Base-by-base conservation (phyloP, 2,329 filamentous ascomycete genomes). In the Colletotrichum simmondsii region DNA sequence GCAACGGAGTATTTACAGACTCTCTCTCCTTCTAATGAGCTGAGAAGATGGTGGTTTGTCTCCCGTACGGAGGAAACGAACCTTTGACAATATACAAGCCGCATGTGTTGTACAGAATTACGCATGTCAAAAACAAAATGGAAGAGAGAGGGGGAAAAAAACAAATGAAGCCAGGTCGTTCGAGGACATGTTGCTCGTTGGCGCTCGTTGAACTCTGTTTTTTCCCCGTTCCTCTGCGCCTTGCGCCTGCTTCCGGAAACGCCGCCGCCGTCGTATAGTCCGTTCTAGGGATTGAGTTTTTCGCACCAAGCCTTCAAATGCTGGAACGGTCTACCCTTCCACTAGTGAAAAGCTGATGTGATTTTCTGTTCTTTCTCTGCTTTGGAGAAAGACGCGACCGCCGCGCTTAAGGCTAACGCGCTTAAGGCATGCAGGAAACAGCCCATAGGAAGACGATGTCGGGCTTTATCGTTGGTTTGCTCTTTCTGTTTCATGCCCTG, bases 31-130 rank as follows among this genome's bases (percentile, higher is more conserved):
- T 61, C 53, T 22, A 53, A 19, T 72, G 59, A 72, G 69, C 26
- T 69, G 69, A 72, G 69, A 72, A 59, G 28, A 62, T 57, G 32
- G 35, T 37, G 19, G 2, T 14, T 46, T 46, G 12, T 22, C 8
- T n/a, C 32, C 14, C 16, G 24, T 8, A 58, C 30, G 19, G 57
- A 26, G n/a, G 22, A n/a, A 58, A 28, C 19, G 14, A 58, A 53
- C 52, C 16, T 42, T 42, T 57, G 42, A 58, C 64, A 71, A 57
- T 42, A 53, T 63, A 63, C 60, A 53, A 30, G 37, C 32, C 35
- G n/a, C 42, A 22, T 30, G 56, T 37, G 30, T 53, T 42, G 60
- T 12, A 56, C 52, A 42, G 16, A 28, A 28, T 37, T 26, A 28
- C 8, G 49, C n/a, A 42, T 19, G 32, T 14, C 12, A 16, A 30